Conservation (phyloP, 805 yeast genomes). For the Hanseniaspora hatyaiensis region DNA sequence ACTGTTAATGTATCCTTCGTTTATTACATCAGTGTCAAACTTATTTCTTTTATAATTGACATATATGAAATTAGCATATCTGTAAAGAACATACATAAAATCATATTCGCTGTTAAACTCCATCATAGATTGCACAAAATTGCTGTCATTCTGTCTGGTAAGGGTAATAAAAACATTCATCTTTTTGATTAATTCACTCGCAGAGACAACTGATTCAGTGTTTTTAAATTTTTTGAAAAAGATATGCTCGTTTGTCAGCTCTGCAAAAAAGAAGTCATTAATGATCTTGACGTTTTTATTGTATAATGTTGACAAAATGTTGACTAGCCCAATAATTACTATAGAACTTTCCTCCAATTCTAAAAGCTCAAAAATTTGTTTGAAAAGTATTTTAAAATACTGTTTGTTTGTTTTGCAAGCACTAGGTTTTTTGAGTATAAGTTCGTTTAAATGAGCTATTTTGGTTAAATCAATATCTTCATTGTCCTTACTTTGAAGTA, state of each 20-base stretch:
- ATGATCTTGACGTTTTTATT: slow-evolving; percentile 39
- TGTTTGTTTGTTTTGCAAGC: slow-evolving; percentile 32
- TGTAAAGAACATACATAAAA: slow-evolving; percentile 31
- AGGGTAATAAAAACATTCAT: slow-evolving; percentile 57
- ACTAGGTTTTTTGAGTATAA: slow-evolving; percentile 53
- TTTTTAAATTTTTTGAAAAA: slow-evolving; percentile 26
- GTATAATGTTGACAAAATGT: slow-evolving; percentile 43
- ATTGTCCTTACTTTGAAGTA: slow-evolving; percentile 62
- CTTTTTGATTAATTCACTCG: slow-evolving; percentile 45
- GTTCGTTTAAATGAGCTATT: slow-evolving; percentile 52
- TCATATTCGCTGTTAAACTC: slow-evolving; percentile 19
- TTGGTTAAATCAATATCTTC: slow-evolving; percentile 58
- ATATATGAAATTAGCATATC: slow-evolving; percentile 29
- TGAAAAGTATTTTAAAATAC: slow-evolving; percentile 50
- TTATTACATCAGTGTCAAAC: slow-evolving; percentile 8
- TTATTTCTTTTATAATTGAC: slow-evolving; percentile 23
- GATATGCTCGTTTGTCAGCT: slow-evolving; percentile 32
- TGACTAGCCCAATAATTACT: slow-evolving; percentile 44
- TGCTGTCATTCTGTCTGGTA: slow-evolving; percentile 35
- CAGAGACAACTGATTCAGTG: slow-evolving; percentile 32
- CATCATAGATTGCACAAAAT: slow-evolving; percentile 29
- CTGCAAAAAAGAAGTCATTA: slow-evolving; percentile 46
- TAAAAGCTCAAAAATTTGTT: slow-evolving; percentile 51
- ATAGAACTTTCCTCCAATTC: slow-evolving; percentile 46
- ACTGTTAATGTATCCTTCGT: slow-evolving; percentile 8